These are phyloP conservation scores for Xylariaceae sp. DNA, from an alignment of 2,329 filamentous ascomycete species.

Conservation along the genomic window DNA sequence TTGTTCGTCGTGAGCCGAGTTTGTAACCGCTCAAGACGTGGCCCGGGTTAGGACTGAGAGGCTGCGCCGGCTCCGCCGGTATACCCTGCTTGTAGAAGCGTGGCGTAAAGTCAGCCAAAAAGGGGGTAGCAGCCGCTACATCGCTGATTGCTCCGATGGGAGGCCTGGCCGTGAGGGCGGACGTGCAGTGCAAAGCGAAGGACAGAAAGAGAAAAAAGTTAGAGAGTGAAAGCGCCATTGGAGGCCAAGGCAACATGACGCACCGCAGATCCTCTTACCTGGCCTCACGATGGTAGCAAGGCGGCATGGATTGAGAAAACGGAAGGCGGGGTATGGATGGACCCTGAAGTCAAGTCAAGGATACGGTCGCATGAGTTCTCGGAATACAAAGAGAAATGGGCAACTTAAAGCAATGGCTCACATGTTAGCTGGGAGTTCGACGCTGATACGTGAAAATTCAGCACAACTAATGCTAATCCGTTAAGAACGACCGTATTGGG, in stretches of 20 bases:
- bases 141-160: conserved; percentile 13
- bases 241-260: conserved; percentile 1
- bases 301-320: not conserved
- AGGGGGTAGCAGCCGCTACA: conserved; percentile 13
- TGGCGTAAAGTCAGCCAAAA: conserved; percentile 20
- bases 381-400: not conserved
- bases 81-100: conserved; percentile 20
- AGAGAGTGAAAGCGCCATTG: conserved; percentile 10
- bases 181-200: not conserved
- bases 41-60: conserved; percentile 5
- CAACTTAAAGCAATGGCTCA: not conserved
- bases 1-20: conserved; percentile 10
- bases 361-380: not conserved
- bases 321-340: not conserved
- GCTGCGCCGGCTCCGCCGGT: conserved; percentile 19
- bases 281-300: not conserved
- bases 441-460: not conserved
- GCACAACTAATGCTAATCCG: not conserved
- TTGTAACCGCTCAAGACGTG: not conserved
- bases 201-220: conserved; percentile 1
- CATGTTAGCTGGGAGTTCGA: not conserved
- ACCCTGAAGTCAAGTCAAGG: not conserved
- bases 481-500: not conserved
- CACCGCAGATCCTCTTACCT: conserved; percentile 8
- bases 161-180: conserved; percentile 7